A percentile compares a stretch with the other conserved stretches of the same genome.
Evolutionary conservation across 371 early-diverging fungal species (phyloP).

Genomic region (Syncephalastrum racemosum): DNA sequence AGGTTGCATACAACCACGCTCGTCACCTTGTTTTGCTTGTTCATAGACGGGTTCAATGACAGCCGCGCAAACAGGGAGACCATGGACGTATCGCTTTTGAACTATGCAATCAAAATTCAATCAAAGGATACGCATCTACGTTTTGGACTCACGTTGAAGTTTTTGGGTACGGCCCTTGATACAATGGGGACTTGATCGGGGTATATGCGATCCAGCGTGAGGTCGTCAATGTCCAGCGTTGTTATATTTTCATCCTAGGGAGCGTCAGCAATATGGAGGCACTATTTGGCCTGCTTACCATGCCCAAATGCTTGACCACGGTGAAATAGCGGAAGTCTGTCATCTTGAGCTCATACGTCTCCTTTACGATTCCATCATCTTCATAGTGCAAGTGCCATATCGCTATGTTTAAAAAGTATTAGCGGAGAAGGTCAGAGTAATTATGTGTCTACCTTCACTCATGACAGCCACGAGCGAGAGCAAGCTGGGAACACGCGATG

Average conservation of each 20-base stretch:
- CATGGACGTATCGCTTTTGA: conserved; percentile 45
- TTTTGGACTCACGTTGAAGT: conserved; percentile 43
- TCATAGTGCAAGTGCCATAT: conserved; percentile 35
- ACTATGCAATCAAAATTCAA: no score
- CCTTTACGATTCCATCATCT: background rate
- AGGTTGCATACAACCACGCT: conserved; percentile 52
- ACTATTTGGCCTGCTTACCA: conserved; percentile 18
- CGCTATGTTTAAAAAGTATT: conserved; percentile 10
- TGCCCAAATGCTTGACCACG: conserved; percentile 55
- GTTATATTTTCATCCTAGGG: conserved; percentile 53
- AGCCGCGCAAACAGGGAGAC: conserved; percentile 53
- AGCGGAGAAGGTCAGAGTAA: background rate
- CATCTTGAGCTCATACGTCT: conserved; percentile 46
- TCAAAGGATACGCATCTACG: no score
- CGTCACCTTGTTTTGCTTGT: conserved; percentile 51
- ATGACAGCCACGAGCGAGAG: conserved; percentile 38
- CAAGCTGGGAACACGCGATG: conserved; percentile 19
- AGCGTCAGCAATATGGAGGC: background rate
- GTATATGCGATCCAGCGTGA: conserved; percentile 33
- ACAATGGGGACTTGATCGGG: conserved; percentile 29
- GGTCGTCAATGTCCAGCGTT: conserved; percentile 57
- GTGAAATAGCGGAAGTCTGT: conserved; percentile 59
- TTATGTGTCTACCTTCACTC: conserved; percentile 24
- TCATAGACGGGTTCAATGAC: conserved; percentile 34
- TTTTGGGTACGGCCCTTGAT: conserved; percentile 50